Base-by-base conservation (phyloP, 1,284 basidiomycete genomes). In the Sphaerobolus stellatus region DNA sequence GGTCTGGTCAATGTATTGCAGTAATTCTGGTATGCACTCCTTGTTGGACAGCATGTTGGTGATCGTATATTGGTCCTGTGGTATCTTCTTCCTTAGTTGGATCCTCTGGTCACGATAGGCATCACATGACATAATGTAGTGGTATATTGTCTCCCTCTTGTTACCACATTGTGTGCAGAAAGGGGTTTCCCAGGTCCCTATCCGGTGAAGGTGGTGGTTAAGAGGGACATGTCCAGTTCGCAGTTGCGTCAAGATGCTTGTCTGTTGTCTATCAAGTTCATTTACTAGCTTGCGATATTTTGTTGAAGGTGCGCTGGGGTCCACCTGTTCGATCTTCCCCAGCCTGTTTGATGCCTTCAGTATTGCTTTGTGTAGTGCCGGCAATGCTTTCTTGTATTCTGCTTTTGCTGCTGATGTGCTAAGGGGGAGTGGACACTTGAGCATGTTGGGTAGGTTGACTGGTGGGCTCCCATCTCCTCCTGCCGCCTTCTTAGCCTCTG, bases 401-500 rank as follows among this genome's bases (percentile, higher is more conserved):
- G n/a, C n/a, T 22, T 22, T 38, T 3, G 36, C 36, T 4, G 36
- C 36, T 38, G 36, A 38, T 7, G n/a, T 3, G 36, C 36, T 38
- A 4, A 7, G 5, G 5, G 36, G 36, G 36, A 38, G 36, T n/a
- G n/a, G n/a, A n/a, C n/a, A n/a, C 3, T 3, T 7, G 3, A n/a
- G n/a, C 22, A 38, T 38, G 4, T 4, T 5, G 7, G 36, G n/a
- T 3, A 38, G 36, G 7, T 38, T 16, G 36, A n/a, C 36, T 16
- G n/a, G n/a, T 5, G n/a, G n/a, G n/a, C n/a, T 5, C 5, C 22
- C 36, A 3, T 22, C 31, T 2, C 60, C 52, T 45, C 57, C 56
- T 18, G 63, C 62, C 27, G 62, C 59, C 31, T 50, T 27, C 51
- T 62, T 62, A 24, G 61, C 62, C 28, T 57, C 44, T 20, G 40